Evolutionary conservation across 257 asterid species (phyloP), one percentile per base, ranked within the genome.

Genomic region (Parsonsia alboflavescens): DNA sequence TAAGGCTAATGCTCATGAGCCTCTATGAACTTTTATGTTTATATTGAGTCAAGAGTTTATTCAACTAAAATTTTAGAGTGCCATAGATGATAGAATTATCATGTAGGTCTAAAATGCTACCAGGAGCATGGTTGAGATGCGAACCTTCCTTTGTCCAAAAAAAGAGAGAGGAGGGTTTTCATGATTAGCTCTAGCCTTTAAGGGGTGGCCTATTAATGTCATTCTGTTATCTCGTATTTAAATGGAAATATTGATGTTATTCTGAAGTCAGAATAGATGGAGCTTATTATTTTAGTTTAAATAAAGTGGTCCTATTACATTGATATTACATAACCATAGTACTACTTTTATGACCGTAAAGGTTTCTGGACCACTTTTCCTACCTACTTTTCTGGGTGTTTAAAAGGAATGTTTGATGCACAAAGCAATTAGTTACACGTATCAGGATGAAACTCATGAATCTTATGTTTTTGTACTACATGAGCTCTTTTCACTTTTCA

Each of bases 111-210:
- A 41, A 41, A 44, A 8, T 39, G 48, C 64, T 7, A 48, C 33
- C 21, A 21, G 59, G 58, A 42, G 45, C 6, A 41, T 3, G 44
- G 44, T 58, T 58, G 12, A 61, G 67, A 22, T 61, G 42, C 36
- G 24, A 0, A 13, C 36, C 6, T 11, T 1, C n/a, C n/a, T 12
- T 28, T 19, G 16, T 61, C 67, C 67, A 61, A 61, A 61, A 30
- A 12, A 16, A 42, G n/a, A n/a, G n/a, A 57, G 28, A 72, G 13
- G 53, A n/a, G 26, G 75, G 16, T 39, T 28, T 41, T 56, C 54
- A n/a, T 41, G 28, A 53, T 16, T 30, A 50, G n/a, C n/a, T n/a
- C n/a, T n/a, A n/a, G n/a, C 65, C 30, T 71, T 76, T 30, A 54
- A 68, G 17, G 75, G 52, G n/a, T 71, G 21, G 41, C 50, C 4